phyloP scores from a whole-genome alignment of 805 yeast species.

The Kodamaea kakaduensis region DNA sequence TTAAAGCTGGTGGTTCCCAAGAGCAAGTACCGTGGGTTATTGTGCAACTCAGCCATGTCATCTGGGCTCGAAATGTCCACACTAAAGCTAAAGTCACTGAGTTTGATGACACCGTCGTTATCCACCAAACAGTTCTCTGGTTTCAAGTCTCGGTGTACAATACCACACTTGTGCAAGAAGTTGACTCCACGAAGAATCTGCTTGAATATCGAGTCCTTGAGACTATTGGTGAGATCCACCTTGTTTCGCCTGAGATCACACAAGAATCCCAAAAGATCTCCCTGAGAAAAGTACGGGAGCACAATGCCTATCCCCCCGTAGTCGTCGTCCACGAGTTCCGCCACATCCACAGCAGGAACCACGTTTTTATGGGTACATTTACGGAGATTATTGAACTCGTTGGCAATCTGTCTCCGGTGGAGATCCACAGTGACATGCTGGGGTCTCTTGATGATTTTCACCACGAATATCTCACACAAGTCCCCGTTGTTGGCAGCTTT shows the following conservation, averaged over 20 bases:
- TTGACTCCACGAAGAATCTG: conserved; percentile 43
- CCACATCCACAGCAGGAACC: conserved; percentile 25
- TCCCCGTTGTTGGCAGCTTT: conserved; percentile 26
- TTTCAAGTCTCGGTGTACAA: conserved; percentile 51
- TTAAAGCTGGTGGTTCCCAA: conserved; percentile 53
- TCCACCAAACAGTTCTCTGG: conserved; percentile 53
- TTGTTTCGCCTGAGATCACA: conserved; percentile 35
- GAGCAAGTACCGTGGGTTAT: conserved; percentile 19
- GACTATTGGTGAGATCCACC: conserved; percentile 25
- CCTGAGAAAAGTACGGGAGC: conserved; percentile 41
- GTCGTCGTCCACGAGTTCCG: conserved; percentile 12
- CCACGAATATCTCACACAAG: conserved; percentile 19
- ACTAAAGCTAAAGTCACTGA: conserved; percentile 52
- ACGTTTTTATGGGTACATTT: conserved; percentile 27
- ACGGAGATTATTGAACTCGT: conserved; percentile 28
- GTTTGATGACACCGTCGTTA: conserved; percentile 39
- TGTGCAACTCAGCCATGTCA: conserved; percentile 15
- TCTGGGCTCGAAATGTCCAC: conserved; percentile 23
- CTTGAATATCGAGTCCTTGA: conserved; percentile 45
- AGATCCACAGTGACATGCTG: conserved; percentile 8
- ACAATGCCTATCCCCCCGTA: conserved; percentile 30
- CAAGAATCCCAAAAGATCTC: conserved; percentile 46
- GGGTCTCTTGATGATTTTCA: conserved; percentile 29
- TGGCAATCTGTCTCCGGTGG: conserved; percentile 15
- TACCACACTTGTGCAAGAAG: conserved; percentile 38